phyloP scores from a whole-genome alignment of 2,329 filamentous ascomycete species.

The Cytospora chrysosperma region DNA sequence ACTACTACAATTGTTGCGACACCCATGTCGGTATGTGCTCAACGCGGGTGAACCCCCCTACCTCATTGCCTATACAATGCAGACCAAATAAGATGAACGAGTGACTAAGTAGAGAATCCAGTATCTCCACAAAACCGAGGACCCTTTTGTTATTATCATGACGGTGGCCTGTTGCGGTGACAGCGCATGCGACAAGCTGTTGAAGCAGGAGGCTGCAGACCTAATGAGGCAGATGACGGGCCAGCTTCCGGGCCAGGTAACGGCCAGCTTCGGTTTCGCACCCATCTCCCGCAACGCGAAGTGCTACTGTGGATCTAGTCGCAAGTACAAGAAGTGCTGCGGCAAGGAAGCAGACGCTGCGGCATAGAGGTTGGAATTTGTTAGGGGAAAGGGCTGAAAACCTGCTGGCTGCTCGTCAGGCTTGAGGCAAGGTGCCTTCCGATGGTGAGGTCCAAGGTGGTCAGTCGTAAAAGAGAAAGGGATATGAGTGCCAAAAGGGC shows the following conservation, averaged over 20 bases:
- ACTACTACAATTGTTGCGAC: slow-evolving; percentile 22
- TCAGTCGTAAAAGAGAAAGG: too few species aligned
- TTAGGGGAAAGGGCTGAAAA: too few species aligned
- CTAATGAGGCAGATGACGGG: slow-evolving; percentile 24
- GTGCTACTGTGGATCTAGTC: slow-evolving; percentile 24
- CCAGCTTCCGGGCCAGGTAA: slow-evolving; percentile 20
- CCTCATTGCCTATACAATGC: too few species aligned
- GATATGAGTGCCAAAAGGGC: too few species aligned
- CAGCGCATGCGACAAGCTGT: slow-evolving; percentile 8
- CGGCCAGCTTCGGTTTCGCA: slow-evolving; percentile 21
- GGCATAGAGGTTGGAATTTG: background rate
- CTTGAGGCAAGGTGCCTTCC: background rate
- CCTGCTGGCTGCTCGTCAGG: too few species aligned
- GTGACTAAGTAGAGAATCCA: background rate
- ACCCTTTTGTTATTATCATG: slow-evolving; percentile 26
- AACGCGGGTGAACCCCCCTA: background rate
- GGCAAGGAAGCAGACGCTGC: slow-evolving; percentile 5
- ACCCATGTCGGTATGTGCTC: slow-evolving; percentile 24
- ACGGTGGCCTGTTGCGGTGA: slow-evolving; percentile 22
- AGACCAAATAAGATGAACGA: too few species aligned
- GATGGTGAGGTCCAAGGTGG: too few species aligned
- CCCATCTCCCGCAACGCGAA: slow-evolving; percentile 22
- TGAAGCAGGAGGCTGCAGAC: slow-evolving; percentile 21
- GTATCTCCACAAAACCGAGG: slow-evolving; percentile 24
- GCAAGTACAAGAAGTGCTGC: slow-evolving; percentile 25